phyloP scores from a whole-genome alignment of 805 yeast genomes.

The Priceomyces carsonii region DNA sequence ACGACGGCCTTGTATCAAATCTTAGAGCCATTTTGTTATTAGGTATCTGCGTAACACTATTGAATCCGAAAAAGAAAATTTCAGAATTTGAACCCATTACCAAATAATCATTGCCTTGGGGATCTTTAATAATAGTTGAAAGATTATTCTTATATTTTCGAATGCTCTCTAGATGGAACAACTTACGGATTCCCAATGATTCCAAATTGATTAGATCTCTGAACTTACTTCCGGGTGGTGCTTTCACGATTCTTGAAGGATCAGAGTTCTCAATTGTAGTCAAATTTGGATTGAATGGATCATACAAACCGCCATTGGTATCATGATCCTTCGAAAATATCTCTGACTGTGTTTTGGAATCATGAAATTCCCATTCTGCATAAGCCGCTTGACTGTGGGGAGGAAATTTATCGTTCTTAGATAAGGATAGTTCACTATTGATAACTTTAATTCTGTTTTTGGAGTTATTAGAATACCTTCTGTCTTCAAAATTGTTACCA shows the following conservation, averaged over 20 bases:
- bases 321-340: slow-evolving; percentile 7
- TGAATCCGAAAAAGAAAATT: slow-evolving; percentile 33
- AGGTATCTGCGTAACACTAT: slow-evolving; percentile 27
- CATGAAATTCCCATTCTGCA: slow-evolving; percentile 32
- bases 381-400: slow-evolving; percentile 29
- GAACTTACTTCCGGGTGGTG: slow-evolving; percentile 38
- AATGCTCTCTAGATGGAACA: slow-evolving; percentile 23
- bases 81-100: slow-evolving; percentile 36
- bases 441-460: slow-evolving; percentile 1
- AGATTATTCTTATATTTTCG: slow-evolving; percentile 45
- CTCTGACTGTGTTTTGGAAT: slow-evolving; percentile 12
- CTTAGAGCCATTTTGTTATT: slow-evolving; percentile 21
- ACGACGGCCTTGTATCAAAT: slow-evolving; percentile 44
- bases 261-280: slow-evolving; percentile 13
- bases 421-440: not conserved
- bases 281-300: slow-evolving; percentile 12
- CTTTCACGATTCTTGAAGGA: slow-evolving; percentile 17
- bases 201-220: slow-evolving; percentile 30
- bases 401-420: slow-evolving; percentile 15
- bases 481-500: slow-evolving; percentile 10
- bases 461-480: slow-evolving; percentile 15
- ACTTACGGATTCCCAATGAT: slow-evolving; percentile 19
- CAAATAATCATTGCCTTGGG: slow-evolving; percentile 18
- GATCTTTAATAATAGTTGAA: slow-evolving; percentile 20
- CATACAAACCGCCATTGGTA: slow-evolving; percentile 13